These are phyloP conservation scores for Groenewaldozyma sp. DNA, from an alignment of 1,139 yeast genomes.

Conservation along the genomic window DNA sequence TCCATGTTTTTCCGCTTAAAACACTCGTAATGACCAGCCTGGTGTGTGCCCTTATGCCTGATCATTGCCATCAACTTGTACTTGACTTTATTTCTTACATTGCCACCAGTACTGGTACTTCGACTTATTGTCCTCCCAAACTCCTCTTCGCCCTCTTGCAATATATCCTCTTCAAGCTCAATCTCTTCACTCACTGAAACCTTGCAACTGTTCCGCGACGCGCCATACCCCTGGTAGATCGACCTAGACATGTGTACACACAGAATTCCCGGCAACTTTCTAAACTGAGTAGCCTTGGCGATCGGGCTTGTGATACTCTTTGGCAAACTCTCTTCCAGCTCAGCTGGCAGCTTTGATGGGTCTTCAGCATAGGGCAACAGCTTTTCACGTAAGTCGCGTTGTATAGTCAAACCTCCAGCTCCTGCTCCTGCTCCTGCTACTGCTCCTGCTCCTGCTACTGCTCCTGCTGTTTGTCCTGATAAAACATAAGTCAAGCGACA, in stretches of 20 bases:
- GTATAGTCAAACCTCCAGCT: conserved; percentile 15
- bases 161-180: conserved; percentile 29
- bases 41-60: conserved; percentile 82
- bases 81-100: conserved; percentile 14
- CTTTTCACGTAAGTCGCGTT: conserved; percentile 14
- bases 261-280: conserved; percentile 60
- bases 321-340: conserved; percentile 29
- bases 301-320: conserved; percentile 52
- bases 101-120: conserved; percentile 1
- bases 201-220: conserved; percentile 67
- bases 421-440: conserved; percentile 8
- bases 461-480: conserved; percentile 6
- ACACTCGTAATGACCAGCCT: conserved; percentile 64
- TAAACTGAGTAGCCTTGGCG: conserved; percentile 50
- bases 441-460: too few relatives aligned
- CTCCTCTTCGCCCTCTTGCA: neutral
- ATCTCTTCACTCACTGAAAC: conserved; percentile 56
- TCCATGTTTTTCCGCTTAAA: conserved; percentile 26
- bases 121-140: conserved; percentile 8
- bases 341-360: conserved; percentile 24
- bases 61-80: conserved; percentile 65
- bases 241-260: conserved; percentile 80
- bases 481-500: conserved; percentile 44
- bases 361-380: conserved; percentile 14
- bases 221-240: conserved; percentile 58